Evolutionary conservation across 495 filamentous ascomycete species (phyloP).

Genomic region (Terfezia claveryi): DNA sequence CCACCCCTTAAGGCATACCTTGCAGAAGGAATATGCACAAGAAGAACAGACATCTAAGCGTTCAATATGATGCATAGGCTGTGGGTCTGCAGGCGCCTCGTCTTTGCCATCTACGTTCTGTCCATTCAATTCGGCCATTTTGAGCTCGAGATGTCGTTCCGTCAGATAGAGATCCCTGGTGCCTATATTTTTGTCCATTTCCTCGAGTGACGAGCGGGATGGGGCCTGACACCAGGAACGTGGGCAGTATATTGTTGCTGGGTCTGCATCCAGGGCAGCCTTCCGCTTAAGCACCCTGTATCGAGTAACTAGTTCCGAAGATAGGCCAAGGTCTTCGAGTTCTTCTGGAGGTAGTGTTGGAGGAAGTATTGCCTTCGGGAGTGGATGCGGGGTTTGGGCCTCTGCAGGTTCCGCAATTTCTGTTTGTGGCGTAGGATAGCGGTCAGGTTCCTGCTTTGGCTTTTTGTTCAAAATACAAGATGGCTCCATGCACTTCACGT

Average conservation of each 20-base stretch:
- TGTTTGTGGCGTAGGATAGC: slow-evolving; percentile 6
- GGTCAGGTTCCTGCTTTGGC: not conserved
- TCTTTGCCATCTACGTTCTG: slow-evolving; percentile 10
- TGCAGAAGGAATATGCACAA: slow-evolving; percentile 84
- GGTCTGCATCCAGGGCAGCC: slow-evolving; percentile 71
- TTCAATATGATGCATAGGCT: slow-evolving; percentile 9
- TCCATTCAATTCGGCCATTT: not conserved
- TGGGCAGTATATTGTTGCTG: slow-evolving; percentile 82
- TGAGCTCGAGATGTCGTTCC: slow-evolving; percentile 20
- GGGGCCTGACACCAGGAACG: slow-evolving; percentile 83
- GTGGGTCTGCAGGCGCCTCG: slow-evolving; percentile 12
- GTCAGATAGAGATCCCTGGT: slow-evolving; percentile 29
- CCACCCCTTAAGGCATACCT: slow-evolving; percentile 50
- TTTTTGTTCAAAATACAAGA: slow-evolving; percentile 44
- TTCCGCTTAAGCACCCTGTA: slow-evolving; percentile 83
- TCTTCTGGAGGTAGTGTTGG: slow-evolving; percentile 62
- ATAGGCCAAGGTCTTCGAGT: slow-evolving; percentile 62
- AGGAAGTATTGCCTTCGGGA: slow-evolving; percentile 29
- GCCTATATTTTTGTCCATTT: slow-evolving; percentile 27
- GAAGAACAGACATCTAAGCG: slow-evolving; percentile 62
- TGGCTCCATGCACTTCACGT: slow-evolving; percentile 54
- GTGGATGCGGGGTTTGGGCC: slow-evolving; percentile 15
- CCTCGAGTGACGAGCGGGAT: slow-evolving; percentile 41
- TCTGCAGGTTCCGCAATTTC: slow-evolving; percentile 8
- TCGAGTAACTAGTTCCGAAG: slow-evolving; percentile 50